These are phyloP conservation scores for Blastocystis sp. DNA, from an alignment of 352 stramenopile species.

Conservation along the genomic window DNA sequence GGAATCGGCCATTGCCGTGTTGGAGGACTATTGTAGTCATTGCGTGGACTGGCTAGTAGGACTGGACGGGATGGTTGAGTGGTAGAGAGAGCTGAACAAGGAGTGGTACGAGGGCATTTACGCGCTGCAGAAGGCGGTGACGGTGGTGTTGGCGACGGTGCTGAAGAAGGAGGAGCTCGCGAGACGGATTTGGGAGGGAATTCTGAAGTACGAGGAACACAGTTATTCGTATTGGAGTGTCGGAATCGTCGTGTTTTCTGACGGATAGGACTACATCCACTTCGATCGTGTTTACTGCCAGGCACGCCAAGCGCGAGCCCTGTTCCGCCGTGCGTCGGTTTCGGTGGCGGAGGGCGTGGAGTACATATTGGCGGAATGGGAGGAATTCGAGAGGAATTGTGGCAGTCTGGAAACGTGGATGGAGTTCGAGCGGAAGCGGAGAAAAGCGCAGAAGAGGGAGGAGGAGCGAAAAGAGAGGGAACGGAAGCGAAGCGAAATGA, in stretches of 20 bases:
- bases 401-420: slow-evolving; percentile 58
- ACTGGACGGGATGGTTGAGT: not conserved
- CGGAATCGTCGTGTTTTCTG: not conserved
- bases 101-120: slow-evolving; percentile 70
- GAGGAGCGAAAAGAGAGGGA: not conserved
- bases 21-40: not conserved
- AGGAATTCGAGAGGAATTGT: slow-evolving; percentile 54
- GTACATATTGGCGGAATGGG: slow-evolving; percentile 25
- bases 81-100: slow-evolving; percentile 33
- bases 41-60: slow-evolving; percentile 65
- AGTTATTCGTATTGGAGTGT: slow-evolving; percentile 16
- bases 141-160: not conserved
- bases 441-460: not conserved
- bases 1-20: not conserved
- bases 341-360: not conserved
- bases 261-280: slow-evolving; percentile 65
- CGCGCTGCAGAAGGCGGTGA: slow-evolving; percentile 54
- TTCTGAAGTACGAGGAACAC: slow-evolving; percentile 47
- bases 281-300: slow-evolving; percentile 56
- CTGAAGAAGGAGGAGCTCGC: slow-evolving; percentile 38
- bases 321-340: slow-evolving; percentile 13
- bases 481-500: not conserved
- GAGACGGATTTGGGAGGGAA: slow-evolving; percentile 59
- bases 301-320: not conserved
- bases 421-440: not conserved